Evolutionary conservation across 2,329 filamentous ascomycete genomes (phyloP).

Genomic region (Colletotrichum tanaceti): DNA sequence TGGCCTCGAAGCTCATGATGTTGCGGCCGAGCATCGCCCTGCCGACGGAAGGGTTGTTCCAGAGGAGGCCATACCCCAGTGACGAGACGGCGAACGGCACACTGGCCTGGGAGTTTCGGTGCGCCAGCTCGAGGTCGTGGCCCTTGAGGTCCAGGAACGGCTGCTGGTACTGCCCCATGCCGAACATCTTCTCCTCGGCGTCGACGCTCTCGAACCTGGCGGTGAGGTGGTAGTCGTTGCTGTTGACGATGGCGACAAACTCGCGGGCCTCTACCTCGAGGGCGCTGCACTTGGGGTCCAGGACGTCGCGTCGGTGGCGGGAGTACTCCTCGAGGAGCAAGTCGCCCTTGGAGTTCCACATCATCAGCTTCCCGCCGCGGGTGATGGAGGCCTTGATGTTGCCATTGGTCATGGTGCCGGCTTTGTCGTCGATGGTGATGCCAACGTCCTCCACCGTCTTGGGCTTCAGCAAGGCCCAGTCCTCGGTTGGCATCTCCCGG

Average conservation of each 20-base stretch:
- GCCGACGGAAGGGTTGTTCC: conserved; percentile 72
- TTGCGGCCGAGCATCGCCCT: conserved; percentile 69
- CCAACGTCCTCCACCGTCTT: conserved; percentile 12
- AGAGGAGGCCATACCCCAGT: conserved; percentile 69
- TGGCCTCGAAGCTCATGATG: conserved; percentile 68
- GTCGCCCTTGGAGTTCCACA: conserved; percentile 46
- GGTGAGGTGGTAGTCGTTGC: conserved; percentile 63
- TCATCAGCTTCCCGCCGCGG: conserved; percentile 46
- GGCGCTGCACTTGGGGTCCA: conserved; percentile 67
- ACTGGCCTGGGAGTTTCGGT: conserved; percentile 71
- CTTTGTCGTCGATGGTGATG: conserved; percentile 42
- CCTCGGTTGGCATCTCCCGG: conserved; percentile 48
- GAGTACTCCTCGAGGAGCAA: conserved; percentile 49
- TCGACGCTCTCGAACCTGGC: conserved; percentile 66
- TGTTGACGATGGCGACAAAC: conserved; percentile 62
- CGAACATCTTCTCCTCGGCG: conserved; percentile 67
- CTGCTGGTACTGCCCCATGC: conserved; percentile 75
- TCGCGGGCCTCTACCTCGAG: conserved; percentile 66
- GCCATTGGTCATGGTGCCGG: conserved; percentile 46
- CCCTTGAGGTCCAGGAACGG: conserved; percentile 69
- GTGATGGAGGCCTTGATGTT: conserved; percentile 48
- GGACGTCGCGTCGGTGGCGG: conserved; percentile 47
- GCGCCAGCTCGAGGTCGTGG: conserved; percentile 68
- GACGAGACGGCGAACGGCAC: conserved; percentile 70
- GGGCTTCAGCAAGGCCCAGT: conserved; percentile 53